These are phyloP conservation scores for Penicillium maclennaniae DNA, from an alignment of 495 filamentous ascomycete genomes.

Conservation along the genomic window DNA sequence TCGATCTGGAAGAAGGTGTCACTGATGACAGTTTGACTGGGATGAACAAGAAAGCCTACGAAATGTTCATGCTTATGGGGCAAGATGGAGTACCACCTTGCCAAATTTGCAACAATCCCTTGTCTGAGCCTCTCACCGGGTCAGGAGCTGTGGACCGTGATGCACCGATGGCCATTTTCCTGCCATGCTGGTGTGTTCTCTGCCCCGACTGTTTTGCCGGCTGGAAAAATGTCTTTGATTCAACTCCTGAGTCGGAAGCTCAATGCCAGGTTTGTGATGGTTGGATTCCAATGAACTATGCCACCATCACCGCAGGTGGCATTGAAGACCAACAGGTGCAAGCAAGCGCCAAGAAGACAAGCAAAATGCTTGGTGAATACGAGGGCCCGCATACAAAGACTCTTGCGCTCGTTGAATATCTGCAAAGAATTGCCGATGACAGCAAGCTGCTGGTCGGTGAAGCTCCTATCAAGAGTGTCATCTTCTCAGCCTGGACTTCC, in stretches of 20 bases:
- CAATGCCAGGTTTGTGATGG: conserved; percentile 65
- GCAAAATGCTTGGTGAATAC: conserved; percentile 64
- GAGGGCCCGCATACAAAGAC: conserved; percentile 89
- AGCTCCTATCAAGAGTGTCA: conserved; percentile 77
- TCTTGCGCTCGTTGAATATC: conserved; percentile 64
- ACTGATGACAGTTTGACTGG: conserved; percentile 53
- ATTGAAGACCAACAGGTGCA: conserved; percentile 40
- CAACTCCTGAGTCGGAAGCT: conserved; percentile 19
- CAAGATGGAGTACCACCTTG: conserved; percentile 72
- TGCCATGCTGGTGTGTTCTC: conserved; percentile 77
- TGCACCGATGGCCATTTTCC: conserved; percentile 69
- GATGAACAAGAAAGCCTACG: conserved; percentile 66
- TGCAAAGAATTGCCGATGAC: conserved; percentile 56
- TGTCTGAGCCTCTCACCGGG: conserved; percentile 41
- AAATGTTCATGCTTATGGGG: conserved; percentile 75
- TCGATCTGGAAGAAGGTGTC: conserved; percentile 77
- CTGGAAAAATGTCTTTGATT: conserved; percentile 28
- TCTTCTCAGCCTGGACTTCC: conserved; percentile 92
- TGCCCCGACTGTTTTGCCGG: conserved; percentile 67
- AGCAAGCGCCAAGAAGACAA: conserved; percentile 47
- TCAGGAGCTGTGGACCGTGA: conserved; percentile 53
- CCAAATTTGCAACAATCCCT: conserved; percentile 59
- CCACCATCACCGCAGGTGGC: conserved; percentile 61
- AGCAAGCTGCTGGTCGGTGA: conserved; percentile 55
- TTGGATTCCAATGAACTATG: conserved; percentile 54